Conservation (phyloP, 495 filamentous ascomycete genomes). For the Chaetomium fimeti region DNA sequence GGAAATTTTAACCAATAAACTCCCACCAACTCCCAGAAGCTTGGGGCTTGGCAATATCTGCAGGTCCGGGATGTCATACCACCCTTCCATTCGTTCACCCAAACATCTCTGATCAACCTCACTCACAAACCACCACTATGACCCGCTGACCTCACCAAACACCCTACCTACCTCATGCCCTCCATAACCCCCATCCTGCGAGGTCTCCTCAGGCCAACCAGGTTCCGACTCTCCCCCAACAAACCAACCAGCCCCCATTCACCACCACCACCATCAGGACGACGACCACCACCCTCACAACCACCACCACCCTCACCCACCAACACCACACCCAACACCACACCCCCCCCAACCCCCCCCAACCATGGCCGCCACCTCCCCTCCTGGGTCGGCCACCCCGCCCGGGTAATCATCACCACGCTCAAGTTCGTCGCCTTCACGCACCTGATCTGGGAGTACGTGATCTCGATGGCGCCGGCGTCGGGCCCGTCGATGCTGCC, state of each 20-base stretch:
- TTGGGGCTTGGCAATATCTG: conserved; percentile 12
- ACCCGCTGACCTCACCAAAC: background rate
- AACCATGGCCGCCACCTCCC: background rate
- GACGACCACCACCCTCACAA: background rate
- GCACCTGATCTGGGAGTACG: conserved; percentile 61
- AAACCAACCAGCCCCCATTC: background rate
- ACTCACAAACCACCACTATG: conserved; percentile 5
- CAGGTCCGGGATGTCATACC: background rate
- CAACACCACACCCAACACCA: background rate
- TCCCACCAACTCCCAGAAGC: background rate
- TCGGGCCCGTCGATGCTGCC: conserved; percentile 79
- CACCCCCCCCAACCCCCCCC: conserved; percentile 19
- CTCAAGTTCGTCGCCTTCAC: conserved; percentile 48
- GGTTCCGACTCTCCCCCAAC: background rate
- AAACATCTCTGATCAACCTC: background rate
- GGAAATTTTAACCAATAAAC: conserved; percentile 25
- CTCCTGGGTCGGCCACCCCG: conserved; percentile 37
- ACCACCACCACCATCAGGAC: background rate
- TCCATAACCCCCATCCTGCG: conserved; percentile 17
- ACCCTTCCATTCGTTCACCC: background rate
- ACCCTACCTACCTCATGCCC: conserved; percentile 9
- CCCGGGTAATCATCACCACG: conserved; percentile 38
- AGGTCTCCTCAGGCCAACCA: conserved; percentile 7
- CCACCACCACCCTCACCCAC: background rate
- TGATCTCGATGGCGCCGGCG: conserved; percentile 51